These are phyloP conservation scores for Penicillium sp. DNA, from an alignment of 2,329 filamentous ascomycete species.

Conservation along the genomic window DNA sequence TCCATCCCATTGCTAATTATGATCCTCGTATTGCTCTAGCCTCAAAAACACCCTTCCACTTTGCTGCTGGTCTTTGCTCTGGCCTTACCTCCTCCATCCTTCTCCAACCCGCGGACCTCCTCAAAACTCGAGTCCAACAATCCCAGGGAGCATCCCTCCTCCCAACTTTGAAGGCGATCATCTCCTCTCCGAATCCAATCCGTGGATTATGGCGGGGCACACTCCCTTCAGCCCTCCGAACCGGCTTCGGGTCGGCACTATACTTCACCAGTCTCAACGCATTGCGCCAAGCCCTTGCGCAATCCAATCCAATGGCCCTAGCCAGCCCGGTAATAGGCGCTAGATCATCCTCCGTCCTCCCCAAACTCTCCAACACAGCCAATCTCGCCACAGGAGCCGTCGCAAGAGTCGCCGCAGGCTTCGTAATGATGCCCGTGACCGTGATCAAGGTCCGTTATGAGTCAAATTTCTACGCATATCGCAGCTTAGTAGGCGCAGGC, in stretches of 20 bases:
- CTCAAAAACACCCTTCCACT: constrained; percentile 67
- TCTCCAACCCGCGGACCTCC: constrained; percentile 89
- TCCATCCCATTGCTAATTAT: not conserved
- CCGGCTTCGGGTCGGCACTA: constrained; percentile 86
- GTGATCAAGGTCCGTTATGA: constrained; percentile 97
- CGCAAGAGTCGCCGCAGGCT: constrained; percentile 81
- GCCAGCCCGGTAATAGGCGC: constrained; percentile 29
- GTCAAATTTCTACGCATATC: constrained; percentile 80
- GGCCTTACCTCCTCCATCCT: constrained; percentile 85
- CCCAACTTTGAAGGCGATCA: constrained; percentile 68
- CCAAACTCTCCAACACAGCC: constrained; percentile 76
- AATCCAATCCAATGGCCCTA: constrained; percentile 42
- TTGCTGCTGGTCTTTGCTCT: constrained; percentile 81
- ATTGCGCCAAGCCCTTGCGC: constrained; percentile 67
- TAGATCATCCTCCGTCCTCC: constrained; percentile 68
- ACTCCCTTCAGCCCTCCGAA: constrained; percentile 86
- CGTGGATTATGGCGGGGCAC: constrained; percentile 88
- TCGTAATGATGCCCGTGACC: constrained; percentile 92
- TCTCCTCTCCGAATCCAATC: constrained; percentile 64
- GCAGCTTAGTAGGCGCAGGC: constrained; percentile 69
- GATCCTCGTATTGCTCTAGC: constrained; percentile 23
- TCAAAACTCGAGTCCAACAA: constrained; percentile 96
- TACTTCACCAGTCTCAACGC: constrained; percentile 90
- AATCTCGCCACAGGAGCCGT: constrained; percentile 83
- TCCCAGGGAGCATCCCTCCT: constrained; percentile 68